Evolutionary conservation across 176 grass and related monocot species (phyloP).

Genomic region (Olyra latifolia): DNA sequence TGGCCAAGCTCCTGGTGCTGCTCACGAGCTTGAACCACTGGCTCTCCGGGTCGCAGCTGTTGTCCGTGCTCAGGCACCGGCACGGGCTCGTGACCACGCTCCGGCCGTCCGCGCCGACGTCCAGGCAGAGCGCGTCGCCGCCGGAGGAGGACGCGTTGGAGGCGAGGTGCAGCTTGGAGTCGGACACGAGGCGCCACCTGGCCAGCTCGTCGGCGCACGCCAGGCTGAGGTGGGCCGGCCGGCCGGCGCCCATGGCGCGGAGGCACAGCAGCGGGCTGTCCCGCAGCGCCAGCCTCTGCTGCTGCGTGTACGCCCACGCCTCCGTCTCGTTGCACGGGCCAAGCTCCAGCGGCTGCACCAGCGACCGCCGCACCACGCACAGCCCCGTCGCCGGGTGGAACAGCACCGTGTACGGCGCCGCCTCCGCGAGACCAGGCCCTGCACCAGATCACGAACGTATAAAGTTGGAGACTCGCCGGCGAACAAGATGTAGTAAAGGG

Average conservation of each 20-base stretch:
- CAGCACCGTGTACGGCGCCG: conserved; percentile 45
- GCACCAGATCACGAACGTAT: neutral
- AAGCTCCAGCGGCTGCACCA: conserved; percentile 29
- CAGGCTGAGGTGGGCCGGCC: conserved; percentile 36
- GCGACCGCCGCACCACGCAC: conserved; percentile 41
- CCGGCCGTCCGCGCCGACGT: conserved; percentile 60
- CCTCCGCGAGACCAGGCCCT: conserved; percentile 54
- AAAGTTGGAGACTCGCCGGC: neutral
- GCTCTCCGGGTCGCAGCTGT: conserved; percentile 62
- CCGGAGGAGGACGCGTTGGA: conserved; percentile 16
- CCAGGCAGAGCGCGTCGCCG: conserved; percentile 55
- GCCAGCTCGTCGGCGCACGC: conserved; percentile 47
- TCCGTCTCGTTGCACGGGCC: conserved; percentile 51
- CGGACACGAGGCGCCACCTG: conserved; percentile 61
- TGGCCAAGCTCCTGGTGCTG: conserved; percentile 47
- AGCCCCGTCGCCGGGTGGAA: conserved; percentile 73
- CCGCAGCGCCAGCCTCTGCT: conserved; percentile 26
- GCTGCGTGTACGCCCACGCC: conserved; percentile 44
- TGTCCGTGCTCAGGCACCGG: conserved; percentile 59
- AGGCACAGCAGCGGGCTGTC: conserved; percentile 45
- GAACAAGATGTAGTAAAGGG: neutral
- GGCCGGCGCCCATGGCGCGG: conserved; percentile 42
- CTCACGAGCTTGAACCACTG: conserved; percentile 91
- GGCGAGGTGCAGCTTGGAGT: conserved; percentile 73
- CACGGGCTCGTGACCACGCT: conserved; percentile 69